Percentiles rank a stretch among this genome's conserved stretches.
These are phyloP conservation scores for Backusella circina DNA, from an alignment of 192 early-diverging fungal genomes.

Conservation along the genomic window DNA sequence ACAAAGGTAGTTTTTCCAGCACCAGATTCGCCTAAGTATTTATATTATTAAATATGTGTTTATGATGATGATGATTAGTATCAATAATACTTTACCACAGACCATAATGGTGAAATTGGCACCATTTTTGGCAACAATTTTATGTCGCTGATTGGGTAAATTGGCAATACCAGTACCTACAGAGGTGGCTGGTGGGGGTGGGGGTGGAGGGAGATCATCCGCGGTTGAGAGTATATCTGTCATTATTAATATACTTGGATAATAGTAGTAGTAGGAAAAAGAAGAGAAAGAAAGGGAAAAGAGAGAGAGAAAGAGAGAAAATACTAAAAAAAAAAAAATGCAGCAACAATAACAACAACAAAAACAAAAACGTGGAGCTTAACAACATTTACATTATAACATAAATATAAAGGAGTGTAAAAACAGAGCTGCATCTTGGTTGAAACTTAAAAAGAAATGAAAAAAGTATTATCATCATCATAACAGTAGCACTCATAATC, in stretches of 20 bases:
- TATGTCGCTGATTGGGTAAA: conserved; percentile 89
- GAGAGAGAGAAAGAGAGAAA: not conserved
- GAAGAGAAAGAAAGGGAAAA: not conserved
- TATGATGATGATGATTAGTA: no score
- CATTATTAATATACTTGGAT: not conserved
- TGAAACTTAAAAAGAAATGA: conserved; percentile 1
- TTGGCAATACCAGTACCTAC: conserved; percentile 80
- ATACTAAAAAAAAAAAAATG: not conserved
- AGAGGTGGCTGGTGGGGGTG: conserved; percentile 15
- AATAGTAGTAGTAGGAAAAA: not conserved
- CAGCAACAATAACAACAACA: not conserved
- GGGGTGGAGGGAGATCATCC: not conserved
- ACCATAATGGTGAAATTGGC: conserved; percentile 98
- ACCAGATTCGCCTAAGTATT: conserved; percentile 79
- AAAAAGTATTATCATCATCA: not conserved
- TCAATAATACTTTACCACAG: conserved; percentile 67
- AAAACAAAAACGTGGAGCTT: not conserved
- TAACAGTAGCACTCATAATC: no score
- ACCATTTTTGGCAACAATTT: conserved; percentile 87
- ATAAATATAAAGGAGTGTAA: not conserved
- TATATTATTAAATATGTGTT: no score
- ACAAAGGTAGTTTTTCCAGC: conserved; percentile 96
- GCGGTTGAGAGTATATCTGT: not conserved
- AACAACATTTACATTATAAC: not conserved
- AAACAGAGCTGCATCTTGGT: not conserved